phyloP scores from a whole-genome alignment of 345 rosid species.

The Brassica rapa region DNA sequence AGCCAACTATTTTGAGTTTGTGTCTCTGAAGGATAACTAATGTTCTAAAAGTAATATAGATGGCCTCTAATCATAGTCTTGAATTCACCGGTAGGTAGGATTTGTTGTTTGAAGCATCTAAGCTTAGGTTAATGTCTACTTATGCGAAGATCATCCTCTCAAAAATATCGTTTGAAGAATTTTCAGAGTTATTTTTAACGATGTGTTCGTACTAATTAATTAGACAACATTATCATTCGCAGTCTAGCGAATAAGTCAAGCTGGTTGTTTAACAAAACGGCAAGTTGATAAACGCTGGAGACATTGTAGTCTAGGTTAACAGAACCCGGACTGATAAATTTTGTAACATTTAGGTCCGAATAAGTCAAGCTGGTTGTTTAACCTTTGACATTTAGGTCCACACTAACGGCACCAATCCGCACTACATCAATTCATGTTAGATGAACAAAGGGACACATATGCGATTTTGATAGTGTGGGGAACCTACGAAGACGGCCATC shows the following conservation, averaged over 20 bases:
- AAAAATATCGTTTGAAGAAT: background rate
- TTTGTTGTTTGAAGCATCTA: background rate
- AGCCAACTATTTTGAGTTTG: constrained; percentile 1
- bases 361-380: no score
- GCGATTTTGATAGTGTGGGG: constrained; percentile 9
- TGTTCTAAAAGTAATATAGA: background rate
- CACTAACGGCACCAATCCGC: background rate
- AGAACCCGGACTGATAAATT: background rate
- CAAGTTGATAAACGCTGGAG: background rate
- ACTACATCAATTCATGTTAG: background rate
- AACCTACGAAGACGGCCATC: constrained; percentile 23
- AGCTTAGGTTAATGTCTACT: background rate
- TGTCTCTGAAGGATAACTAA: background rate
- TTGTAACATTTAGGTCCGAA: background rate
- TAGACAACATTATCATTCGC: background rate
- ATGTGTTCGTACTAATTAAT: background rate
- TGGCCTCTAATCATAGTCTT: background rate
- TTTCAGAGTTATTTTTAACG: background rate
- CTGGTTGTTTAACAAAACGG: background rate
- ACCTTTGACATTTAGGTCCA: no score
- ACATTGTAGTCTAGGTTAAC: background rate
- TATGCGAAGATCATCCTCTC: background rate
- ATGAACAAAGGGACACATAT: background rate
- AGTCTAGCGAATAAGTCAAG: background rate
- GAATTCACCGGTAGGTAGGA: background rate